Evolutionary conservation across 176 grass and related monocot species (phyloP), one percentile per base, ranked within the genome.

Genomic region (Metroxylon sagu): DNA sequence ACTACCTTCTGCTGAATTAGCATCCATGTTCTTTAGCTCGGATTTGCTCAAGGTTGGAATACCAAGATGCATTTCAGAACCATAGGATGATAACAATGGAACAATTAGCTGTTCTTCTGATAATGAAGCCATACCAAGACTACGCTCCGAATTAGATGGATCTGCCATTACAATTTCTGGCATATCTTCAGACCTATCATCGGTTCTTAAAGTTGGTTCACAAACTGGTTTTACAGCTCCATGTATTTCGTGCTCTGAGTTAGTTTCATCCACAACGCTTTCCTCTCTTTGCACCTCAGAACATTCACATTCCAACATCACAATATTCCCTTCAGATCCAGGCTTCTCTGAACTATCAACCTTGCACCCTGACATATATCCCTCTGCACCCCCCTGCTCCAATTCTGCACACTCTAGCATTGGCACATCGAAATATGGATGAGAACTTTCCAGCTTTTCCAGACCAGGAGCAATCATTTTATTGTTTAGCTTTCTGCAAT

Each of bases 11-110:
- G 35, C 67, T 56, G 74, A 74, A 79, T 71, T 74, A 64, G 60
- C 69, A 55, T 53, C 57, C 49, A 81, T 19, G 16, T 74, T 77
- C 60, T 78, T 58, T 60, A 66, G 74, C 29, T 56, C 62, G 61
- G 66, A 59, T 70, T 54, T 23, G 19, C 82, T 71, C 14, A 76
- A 66, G n/a, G 77, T 71, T 76, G 78, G 48, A 78, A 69, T 69
- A 39, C 73, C 60, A 79, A 82, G 78, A 59, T 82, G 77, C 68
- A 79, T 70, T 85, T 79, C 75, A 66, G 80, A 76, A 29, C 73
- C 58, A 59, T 77, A 67, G 2, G 61, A 56, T 49, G 18, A 64
- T 39, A 35, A n/a, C 18, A 31, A 2, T 59, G 50, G 57, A 18
- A 15, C 48, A 67, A 21, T 3, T 26, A 71, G 60, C 14, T 21